These are phyloP conservation scores for Beauveria medogensis DNA, from an alignment of 2,329 filamentous ascomycete genomes.

Conservation along the genomic window DNA sequence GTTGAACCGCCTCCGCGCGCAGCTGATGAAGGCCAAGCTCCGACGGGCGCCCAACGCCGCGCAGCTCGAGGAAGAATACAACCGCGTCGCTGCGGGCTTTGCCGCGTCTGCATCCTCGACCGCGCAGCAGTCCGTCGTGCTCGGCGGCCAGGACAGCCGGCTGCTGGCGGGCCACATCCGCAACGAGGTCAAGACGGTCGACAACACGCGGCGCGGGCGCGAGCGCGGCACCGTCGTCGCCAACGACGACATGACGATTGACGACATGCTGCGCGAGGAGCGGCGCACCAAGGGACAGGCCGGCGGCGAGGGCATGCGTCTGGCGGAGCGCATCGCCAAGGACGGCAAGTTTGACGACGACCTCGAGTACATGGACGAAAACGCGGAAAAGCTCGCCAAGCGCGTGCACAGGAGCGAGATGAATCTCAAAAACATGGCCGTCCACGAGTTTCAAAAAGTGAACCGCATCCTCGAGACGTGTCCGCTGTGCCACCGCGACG, in stretches of 20 bases:
- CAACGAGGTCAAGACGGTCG: conserved; percentile 67
- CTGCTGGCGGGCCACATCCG: conserved; percentile 66
- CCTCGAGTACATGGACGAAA: conserved; percentile 96
- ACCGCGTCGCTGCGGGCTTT: conserved; percentile 59
- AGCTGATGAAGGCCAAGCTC: conserved; percentile 93
- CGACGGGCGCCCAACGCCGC: conserved; percentile 66
- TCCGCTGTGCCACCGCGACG: conserved; percentile 87
- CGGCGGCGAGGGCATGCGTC: conserved; percentile 70
- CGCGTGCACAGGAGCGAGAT: conserved; percentile 81
- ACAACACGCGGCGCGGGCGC: conserved; percentile 72
- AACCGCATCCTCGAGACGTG: conserved; percentile 80
- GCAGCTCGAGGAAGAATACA: conserved; percentile 77
- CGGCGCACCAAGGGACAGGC: conserved; percentile 69
- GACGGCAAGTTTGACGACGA: conserved; percentile 86
- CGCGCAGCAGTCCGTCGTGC: conserved; percentile 53
- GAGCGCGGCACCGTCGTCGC: conserved; percentile 81
- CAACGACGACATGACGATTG: conserved; percentile 91
- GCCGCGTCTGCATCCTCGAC: conserved; percentile 49
- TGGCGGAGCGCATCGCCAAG: conserved; percentile 90
- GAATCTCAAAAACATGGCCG: conserved; percentile 79
- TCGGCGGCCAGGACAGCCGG: conserved; percentile 82
- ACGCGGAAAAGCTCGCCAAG: conserved; percentile 80
- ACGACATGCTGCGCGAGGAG: conserved; percentile 96
- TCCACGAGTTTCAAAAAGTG: conserved; percentile 83
- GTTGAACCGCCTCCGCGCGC: conserved; percentile 82